These are phyloP conservation scores for Saccharum hybrid DNA, from an alignment of 202 grass and related monocot genomes.

Conservation along the genomic window DNA sequence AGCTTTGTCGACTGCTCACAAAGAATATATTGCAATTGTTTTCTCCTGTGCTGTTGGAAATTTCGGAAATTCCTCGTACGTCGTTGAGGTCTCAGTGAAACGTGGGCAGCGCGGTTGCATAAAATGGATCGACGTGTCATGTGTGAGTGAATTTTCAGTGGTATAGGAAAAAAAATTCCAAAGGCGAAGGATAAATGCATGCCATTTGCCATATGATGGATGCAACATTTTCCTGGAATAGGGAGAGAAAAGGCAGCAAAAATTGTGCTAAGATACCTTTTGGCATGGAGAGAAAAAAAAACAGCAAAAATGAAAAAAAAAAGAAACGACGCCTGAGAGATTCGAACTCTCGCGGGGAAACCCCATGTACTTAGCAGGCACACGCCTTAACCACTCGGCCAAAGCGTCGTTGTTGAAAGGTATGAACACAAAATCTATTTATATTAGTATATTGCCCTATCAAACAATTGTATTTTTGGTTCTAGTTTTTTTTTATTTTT, in stretches of 20 bases:
- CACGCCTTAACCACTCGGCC: slow-evolving; percentile 61
- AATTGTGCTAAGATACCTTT: no score
- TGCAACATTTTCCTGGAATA: not conserved
- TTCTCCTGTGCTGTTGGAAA: not conserved
- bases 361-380: slow-evolving; percentile 95
- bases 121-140: not conserved
- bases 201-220: not conserved
- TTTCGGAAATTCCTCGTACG: not conserved
- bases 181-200: no score
- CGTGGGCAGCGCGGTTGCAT: not conserved
- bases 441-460: not conserved
- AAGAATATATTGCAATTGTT: not conserved
- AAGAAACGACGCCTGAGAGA: slow-evolving; percentile 29
- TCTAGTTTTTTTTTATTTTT: no score
- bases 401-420: not conserved
- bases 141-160: not conserved
- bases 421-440: not conserved
- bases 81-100: not conserved
- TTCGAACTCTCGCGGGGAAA: slow-evolving; percentile 90
- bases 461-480: not conserved
- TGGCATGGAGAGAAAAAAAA: no score
- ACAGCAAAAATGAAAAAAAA: not conserved
- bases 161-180: not conserved
- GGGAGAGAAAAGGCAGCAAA: no score
- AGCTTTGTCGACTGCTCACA: not conserved